Base-by-base conservation (phyloP, 164 flowering plant species). In the Liquidambar formosana region DNA sequence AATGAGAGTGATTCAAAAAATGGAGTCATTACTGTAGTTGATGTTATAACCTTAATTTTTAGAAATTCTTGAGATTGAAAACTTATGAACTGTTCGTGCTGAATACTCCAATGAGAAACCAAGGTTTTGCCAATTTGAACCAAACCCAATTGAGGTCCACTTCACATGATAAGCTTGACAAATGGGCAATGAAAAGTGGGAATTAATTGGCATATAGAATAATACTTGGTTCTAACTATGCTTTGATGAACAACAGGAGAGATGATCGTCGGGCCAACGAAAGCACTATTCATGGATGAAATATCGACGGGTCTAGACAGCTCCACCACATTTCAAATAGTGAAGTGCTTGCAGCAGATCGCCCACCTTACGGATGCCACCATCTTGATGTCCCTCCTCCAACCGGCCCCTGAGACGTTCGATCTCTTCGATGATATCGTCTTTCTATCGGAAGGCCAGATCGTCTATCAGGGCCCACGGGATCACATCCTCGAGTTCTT, bases 231-330 rank as follows among this genome's bases (percentile, higher is more conserved):
- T 33, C 41, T 33, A 33, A 33, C 6, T 6, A 33, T 33, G 41
- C 41, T 64, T 48, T 54, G 12, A 5, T 12, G 15, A 59, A 47
- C 52, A n/a, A 47, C 82, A 93, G 99, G 99, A 10, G 99, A 96
- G 78, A 93, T 96, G 98, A 88, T 92, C 13, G 99, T 93, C 44
- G 99, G 99, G 21, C 99, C 99, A 4, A 85, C 98, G 5, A 96
- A 92, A 67, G 82, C 95, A 9, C 54, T 96, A 71, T 88, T 92
- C 78, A 96, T 96, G 99, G 99, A 96, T 63, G 99, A 96, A 77
- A 96, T 96, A 88, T 96, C 99, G 38, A 96, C 99, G 1, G 99
- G 99, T 44, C 85, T 96, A 18, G 99, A 96, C 74, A 96, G 99
- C 78, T 96, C 99, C 19, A 96, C 99, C 0, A 96, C 99, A 4